These are phyloP conservation scores for Tetragonia tetragonoides DNA, from an alignment of 148 eudicot species.

Conservation along the genomic window DNA sequence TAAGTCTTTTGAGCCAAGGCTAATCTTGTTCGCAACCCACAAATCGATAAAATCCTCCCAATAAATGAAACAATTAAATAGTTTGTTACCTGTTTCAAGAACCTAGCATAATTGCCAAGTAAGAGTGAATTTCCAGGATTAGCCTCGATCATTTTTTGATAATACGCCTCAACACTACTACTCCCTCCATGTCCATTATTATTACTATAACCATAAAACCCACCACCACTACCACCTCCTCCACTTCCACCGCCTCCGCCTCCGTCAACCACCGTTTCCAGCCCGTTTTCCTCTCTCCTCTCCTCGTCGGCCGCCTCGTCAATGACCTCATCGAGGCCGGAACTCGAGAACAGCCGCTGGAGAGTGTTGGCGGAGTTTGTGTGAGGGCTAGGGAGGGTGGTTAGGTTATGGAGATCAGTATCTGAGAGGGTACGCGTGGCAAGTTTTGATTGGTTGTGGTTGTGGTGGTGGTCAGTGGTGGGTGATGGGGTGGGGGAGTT, in stretches of 20 bases:
- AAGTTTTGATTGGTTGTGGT: not conserved
- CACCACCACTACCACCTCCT: conserved; percentile 30
- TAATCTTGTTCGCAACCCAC: too few species aligned
- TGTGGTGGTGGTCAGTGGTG: not conserved
- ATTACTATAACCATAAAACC: conserved; percentile 32
- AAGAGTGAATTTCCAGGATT: conserved; percentile 52
- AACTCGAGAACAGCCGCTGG: conserved; percentile 25
- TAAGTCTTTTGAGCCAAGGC: too few species aligned
- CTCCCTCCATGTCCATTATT: conserved; percentile 27
- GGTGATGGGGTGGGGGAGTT: not conserved
- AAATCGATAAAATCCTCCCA: too few species aligned
- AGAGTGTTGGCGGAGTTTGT: not conserved
- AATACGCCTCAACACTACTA: conserved; percentile 39
- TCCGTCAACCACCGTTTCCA: not conserved
- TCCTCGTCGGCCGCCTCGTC: not conserved
- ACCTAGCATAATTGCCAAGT: conserved; percentile 58
- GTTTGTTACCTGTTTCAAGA: conserved; percentile 44
- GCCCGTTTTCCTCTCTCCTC: conserved; percentile 3
- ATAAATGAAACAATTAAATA: too few species aligned
- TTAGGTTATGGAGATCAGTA: not conserved
- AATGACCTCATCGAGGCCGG: conserved; percentile 25
- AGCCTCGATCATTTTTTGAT: conserved; percentile 47
- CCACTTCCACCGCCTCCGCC: conserved; percentile 15
- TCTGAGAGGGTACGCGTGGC: conserved; percentile 7
- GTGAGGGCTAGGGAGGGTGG: not conserved